These are phyloP conservation scores for Lizonia empirigonia DNA, from an alignment of 2,329 filamentous ascomycete genomes.

Conservation along the genomic window DNA sequence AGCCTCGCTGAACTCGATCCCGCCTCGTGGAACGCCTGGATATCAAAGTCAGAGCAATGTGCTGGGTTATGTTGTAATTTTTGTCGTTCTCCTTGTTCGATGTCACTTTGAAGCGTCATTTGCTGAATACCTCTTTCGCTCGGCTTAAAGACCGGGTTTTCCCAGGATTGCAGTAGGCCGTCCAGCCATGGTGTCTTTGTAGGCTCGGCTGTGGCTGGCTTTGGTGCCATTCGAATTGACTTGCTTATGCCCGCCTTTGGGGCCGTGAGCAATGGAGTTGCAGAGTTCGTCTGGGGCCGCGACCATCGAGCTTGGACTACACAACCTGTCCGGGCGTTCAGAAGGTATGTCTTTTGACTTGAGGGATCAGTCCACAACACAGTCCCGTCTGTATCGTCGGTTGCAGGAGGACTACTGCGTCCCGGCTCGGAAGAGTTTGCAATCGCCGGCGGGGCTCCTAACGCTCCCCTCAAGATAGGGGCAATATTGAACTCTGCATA, in stretches of 20 bases:
- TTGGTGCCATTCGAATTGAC: conserved; percentile 41
- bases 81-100: conserved; percentile 10
- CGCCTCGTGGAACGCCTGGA: conserved; percentile 37
- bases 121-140: conserved; percentile 53
- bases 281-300: conserved; percentile 14
- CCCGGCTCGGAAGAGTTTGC: not conserved
- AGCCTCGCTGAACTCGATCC: conserved; percentile 49
- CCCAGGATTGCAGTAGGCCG: conserved; percentile 67
- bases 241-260: conserved; percentile 33
- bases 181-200: conserved; percentile 60
- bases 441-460: not conserved
- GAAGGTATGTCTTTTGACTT: conserved; percentile 57
- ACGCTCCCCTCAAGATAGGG: not conserved
- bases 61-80: conserved; percentile 3
- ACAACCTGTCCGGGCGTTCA: conserved; percentile 64
- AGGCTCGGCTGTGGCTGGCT: conserved; percentile 9
- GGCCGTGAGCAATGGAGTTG: not conserved
- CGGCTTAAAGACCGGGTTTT: conserved; percentile 75
- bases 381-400: conserved; percentile 38
- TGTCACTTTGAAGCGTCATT: conserved; percentile 28
- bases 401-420: not conserved
- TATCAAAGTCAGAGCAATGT: conserved; percentile 19
- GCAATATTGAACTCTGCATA: not conserved
- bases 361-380: conserved; percentile 66
- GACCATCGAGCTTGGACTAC: conserved; percentile 32